Base-by-base conservation (phyloP, 352 stramenopile species). In the Saprolegnia parasitica region DNA sequence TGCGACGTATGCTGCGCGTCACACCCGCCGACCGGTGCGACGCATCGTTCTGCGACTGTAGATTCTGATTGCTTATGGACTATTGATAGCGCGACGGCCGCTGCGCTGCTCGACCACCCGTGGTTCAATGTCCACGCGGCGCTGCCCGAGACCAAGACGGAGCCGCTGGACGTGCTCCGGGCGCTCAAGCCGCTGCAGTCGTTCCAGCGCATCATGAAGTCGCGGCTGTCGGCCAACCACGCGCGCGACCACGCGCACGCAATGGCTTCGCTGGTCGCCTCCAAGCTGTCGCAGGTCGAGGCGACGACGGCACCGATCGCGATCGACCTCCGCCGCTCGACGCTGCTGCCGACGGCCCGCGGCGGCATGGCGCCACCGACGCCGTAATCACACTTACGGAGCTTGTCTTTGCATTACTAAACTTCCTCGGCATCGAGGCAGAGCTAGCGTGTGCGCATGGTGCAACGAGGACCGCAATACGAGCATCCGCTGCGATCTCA, bases 161-260 rank as follows among this genome's bases (percentile, higher is more conserved):
- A 40, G 21, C 18, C 32, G 20, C 37, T 50, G 4, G 50, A 67
- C 40, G 54, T 42, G 16, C 42, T 67, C 58, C 52, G 54, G 45
- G 40, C 39, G 16, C 52, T 67, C 21, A 40, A 40, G 13, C 39
- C 58, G 10, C 58, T 67, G 20, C 39, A 42, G 24, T 67, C 58
- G 39, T 67, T 67, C 40, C 49, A 67, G 18, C 58, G 58, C 13
- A 67, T 67, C 50, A n/a, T 67, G 10, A 54, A 56, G 23, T 21
- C 58, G 21, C 23, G 58, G 54, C 37, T 67, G 18, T 40, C 58
- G 16, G 24, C 21, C 23, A 40, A 56, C 20, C 54, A 61, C 15
- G 26, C 54, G 11, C 11, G 9, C 6, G 54, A 61, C 23, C 21
- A 61, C 20, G 8, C 23, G 21, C 23, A 61, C 54, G 24, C 26